Conservation (phyloP, 2,329 filamentous ascomycete species). For the Fusarium penzigii region DNA sequence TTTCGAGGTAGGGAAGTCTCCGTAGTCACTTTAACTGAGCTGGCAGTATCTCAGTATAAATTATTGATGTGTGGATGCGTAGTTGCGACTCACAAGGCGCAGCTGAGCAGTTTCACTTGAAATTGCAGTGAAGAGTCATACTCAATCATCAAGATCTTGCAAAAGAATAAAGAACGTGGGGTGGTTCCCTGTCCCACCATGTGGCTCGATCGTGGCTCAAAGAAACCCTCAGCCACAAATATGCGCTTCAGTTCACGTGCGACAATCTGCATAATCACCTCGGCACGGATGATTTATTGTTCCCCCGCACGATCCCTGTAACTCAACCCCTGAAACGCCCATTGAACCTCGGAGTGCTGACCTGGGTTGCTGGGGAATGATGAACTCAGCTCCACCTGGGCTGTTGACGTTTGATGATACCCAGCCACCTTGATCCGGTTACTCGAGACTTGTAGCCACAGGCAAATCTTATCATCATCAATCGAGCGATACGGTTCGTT, state of each 20-base stretch:
- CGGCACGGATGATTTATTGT: slow-evolving; percentile 31
- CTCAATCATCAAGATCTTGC: slow-evolving; percentile 27
- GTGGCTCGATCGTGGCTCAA: slow-evolving; percentile 20
- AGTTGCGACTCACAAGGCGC: slow-evolving; percentile 1
- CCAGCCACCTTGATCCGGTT: slow-evolving; percentile 30
- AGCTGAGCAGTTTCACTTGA: slow-evolving; percentile 21
- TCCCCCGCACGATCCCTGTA: slow-evolving; percentile 14
- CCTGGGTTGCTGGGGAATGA: slow-evolving; percentile 30
- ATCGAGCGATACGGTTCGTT: slow-evolving; percentile 4
- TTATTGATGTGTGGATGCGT: background rate
- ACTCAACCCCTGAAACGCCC: slow-evolving; percentile 27
- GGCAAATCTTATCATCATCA: slow-evolving; percentile 16
- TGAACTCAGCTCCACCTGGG: slow-evolving; percentile 30
- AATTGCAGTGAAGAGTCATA: slow-evolving; percentile 29
- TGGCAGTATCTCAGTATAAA: background rate
- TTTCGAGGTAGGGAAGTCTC: background rate
- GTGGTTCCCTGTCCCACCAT: slow-evolving; percentile 16
- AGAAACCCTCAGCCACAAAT: slow-evolving; percentile 12
- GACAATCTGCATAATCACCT: slow-evolving; percentile 12
- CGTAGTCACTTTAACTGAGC: background rate
- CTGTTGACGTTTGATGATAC: slow-evolving; percentile 31
- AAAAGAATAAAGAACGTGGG: slow-evolving; percentile 29
- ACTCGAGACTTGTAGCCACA: slow-evolving; percentile 21
- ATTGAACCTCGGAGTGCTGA: slow-evolving; percentile 28
- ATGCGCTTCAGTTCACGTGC: slow-evolving; percentile 22